Conservation (phyloP, 1,139 yeast species). For the Nematodospora anomalae region DNA sequence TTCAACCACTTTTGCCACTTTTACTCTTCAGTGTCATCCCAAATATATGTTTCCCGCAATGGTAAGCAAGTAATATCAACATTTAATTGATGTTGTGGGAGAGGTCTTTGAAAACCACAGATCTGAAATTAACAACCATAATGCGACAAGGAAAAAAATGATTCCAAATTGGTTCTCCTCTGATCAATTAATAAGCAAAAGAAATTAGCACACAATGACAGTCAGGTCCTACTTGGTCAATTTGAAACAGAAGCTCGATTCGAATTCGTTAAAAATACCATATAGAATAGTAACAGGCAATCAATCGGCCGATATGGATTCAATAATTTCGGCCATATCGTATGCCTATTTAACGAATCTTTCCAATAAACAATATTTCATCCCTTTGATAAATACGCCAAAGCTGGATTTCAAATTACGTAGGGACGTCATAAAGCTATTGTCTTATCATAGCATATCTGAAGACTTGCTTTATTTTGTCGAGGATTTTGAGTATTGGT, state of each 20-base stretch:
- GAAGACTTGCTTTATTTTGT: constrained; percentile 55
- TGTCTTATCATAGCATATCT: constrained; percentile 49
- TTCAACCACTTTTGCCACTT: too few relatives aligned
- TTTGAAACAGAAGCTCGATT: constrained; percentile 21
- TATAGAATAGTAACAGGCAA: constrained; percentile 72
- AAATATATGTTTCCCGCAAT: too few relatives aligned
- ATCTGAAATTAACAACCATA: too few relatives aligned
- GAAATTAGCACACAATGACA: too few relatives aligned
- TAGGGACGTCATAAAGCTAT: constrained; percentile 63
- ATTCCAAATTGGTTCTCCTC: too few relatives aligned
- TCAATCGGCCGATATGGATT: constrained; percentile 84
- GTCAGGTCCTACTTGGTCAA: constrained; percentile 23
- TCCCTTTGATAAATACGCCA: constrained; percentile 78
- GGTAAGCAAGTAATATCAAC: too few relatives aligned
- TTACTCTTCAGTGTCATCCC: too few relatives aligned
- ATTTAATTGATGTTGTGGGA: too few relatives aligned
- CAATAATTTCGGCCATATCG: constrained; percentile 72
- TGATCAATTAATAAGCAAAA: too few relatives aligned
- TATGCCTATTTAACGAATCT: constrained; percentile 56
- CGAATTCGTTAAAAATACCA: constrained; percentile 18
- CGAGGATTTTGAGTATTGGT: constrained; percentile 54
- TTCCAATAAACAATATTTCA: constrained; percentile 20
- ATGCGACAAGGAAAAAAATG: too few relatives aligned
- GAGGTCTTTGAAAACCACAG: too few relatives aligned
- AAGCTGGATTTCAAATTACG: constrained; percentile 64